Conservation (phyloP, 2,329 filamentous ascomycete genomes). For the Clarireedia hainanense region DNA sequence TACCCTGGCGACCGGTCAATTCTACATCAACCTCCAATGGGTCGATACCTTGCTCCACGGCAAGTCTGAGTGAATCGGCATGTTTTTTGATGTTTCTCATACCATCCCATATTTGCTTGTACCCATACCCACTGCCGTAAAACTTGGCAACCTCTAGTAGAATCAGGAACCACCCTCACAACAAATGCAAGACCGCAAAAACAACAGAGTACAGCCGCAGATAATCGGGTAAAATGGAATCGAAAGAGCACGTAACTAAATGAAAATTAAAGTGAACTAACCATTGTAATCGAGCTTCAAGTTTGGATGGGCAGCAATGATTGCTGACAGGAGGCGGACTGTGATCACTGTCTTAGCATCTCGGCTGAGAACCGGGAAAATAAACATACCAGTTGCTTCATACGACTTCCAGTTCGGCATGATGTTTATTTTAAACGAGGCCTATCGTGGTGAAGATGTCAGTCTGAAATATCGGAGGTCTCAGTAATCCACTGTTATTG, state of each 20-base stretch:
- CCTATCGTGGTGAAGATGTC: not conserved
- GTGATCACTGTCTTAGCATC: not conserved
- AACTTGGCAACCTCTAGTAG: constrained; percentile 47
- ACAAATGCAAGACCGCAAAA: not conserved
- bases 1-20: constrained; percentile 10
- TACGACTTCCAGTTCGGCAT: constrained; percentile 55
- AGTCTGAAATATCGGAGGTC: not conserved
- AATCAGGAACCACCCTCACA: not conserved
- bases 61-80: constrained; percentile 14
- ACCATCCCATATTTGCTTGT: constrained; percentile 18
- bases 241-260: not conserved
- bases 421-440: constrained; percentile 8
- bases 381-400: constrained; percentile 38
- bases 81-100: constrained; percentile 17
- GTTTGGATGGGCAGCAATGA: constrained; percentile 48
- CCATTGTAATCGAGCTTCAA: constrained; percentile 54
- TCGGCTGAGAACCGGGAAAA: not conserved
- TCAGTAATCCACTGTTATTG: not conserved
- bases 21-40: constrained; percentile 15
- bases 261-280: constrained; percentile 32
- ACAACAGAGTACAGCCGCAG: not conserved
- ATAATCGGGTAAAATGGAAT: not conserved
- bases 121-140: constrained; percentile 18
- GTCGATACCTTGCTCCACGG: constrained; percentile 19
- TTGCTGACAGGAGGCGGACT: constrained; percentile 51